phyloP scores from a whole-genome alignment of 352 stramenopile species.

The Thraustochytrium striatum region DNA sequence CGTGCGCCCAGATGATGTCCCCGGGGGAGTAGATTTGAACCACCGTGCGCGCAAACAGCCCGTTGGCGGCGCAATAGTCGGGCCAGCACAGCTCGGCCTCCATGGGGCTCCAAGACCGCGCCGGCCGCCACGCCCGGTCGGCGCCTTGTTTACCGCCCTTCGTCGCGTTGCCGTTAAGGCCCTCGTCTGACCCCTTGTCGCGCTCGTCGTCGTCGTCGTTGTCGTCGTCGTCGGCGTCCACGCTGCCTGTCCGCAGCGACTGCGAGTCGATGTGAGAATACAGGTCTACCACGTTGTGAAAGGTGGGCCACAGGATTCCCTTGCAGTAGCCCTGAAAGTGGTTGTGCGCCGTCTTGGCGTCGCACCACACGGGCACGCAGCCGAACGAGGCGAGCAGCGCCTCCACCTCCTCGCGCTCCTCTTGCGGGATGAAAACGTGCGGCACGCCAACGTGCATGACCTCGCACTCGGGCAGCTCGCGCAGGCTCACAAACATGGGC shows the following conservation, averaged over 20 bases:
- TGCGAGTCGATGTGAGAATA: background rate
- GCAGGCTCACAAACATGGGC: conserved; percentile 29
- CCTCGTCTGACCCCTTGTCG: background rate
- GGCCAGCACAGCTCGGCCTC: conserved; percentile 45
- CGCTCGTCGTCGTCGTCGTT: conserved; percentile 12
- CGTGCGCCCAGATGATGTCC: conserved; percentile 93
- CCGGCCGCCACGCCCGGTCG: background rate
- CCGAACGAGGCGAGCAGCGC: background rate
- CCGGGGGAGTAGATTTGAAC: conserved; percentile 57
- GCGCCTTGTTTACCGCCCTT: background rate
- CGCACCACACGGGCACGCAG: conserved; percentile 48
- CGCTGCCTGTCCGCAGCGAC: no score
- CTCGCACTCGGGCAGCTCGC: background rate
- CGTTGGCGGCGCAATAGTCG: conserved; percentile 50
- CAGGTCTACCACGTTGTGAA: conserved; percentile 52
- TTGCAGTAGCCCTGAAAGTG: conserved; percentile 53
- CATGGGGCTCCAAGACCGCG: conserved; percentile 50
- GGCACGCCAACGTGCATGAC: conserved; percentile 47
- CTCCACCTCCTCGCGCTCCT: conserved; percentile 37
- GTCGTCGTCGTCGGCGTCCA: background rate
- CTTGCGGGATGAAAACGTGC: conserved; percentile 14
- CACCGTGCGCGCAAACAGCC: conserved; percentile 45
- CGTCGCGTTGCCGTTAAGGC: background rate
- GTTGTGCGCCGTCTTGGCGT: background rate
- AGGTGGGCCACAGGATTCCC: conserved; percentile 51